Evolutionary conservation across 1,284 basidiomycete genomes (phyloP).

Genomic region (Cutaneotrichosporon arboriforme): DNA sequence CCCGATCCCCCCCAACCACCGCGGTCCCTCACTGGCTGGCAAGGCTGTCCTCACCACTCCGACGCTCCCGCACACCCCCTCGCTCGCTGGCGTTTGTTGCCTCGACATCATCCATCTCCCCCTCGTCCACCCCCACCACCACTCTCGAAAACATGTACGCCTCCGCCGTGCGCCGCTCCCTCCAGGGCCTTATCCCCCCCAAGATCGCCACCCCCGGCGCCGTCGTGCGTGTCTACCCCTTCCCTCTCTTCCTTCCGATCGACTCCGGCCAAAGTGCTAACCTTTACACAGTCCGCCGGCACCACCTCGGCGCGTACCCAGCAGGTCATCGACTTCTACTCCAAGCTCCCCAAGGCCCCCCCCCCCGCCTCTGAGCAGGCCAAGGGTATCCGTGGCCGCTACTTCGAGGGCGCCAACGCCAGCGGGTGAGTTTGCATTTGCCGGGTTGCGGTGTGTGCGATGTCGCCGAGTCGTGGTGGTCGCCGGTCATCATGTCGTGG

Average conservation of each 20-base stretch:
- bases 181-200: slow-evolving; percentile 78
- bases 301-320: slow-evolving; percentile 67
- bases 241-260: neutral
- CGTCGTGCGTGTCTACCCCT: slow-evolving; percentile 57
- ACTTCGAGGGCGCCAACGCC: slow-evolving; percentile 80
- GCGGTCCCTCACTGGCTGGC: too few relatives aligned
- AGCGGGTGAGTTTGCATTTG: slow-evolving; percentile 51
- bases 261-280: neutral
- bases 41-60: neutral
- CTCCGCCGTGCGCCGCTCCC: slow-evolving; percentile 72
- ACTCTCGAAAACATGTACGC: slow-evolving; percentile 60
- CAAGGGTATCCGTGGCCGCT: slow-evolving; percentile 69
- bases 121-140: slow-evolving; percentile 16
- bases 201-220: slow-evolving; percentile 88
- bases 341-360: slow-evolving; percentile 69
- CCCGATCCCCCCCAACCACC: too few relatives aligned
- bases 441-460: too few relatives aligned
- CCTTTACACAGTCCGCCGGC: slow-evolving; percentile 58
- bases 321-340: slow-evolving; percentile 88
- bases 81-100: neutral
- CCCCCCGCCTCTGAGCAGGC: slow-evolving; percentile 58
- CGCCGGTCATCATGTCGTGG: too few relatives aligned
- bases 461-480: too few relatives aligned
- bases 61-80: neutral
- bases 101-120: slow-evolving; percentile 10